A percentile compares a stretch with the other conserved stretches of the same genome.
phyloP scores from a whole-genome alignment of 2,329 filamentous ascomycete genomes.

The Neonectria sp. region DNA sequence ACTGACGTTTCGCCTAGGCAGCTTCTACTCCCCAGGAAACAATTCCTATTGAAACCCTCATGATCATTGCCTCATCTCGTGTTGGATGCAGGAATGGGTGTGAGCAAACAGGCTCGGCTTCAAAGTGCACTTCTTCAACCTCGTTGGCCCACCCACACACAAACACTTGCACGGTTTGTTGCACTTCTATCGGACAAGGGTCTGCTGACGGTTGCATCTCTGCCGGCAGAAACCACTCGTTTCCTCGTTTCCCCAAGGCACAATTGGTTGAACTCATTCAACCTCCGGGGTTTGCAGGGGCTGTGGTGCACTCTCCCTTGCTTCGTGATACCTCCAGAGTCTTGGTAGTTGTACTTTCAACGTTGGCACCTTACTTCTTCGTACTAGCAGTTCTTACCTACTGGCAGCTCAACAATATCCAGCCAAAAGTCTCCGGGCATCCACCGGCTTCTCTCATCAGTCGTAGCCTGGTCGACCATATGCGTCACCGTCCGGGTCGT shows the following conservation, averaged over 20 bases:
- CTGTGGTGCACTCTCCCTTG: not conserved
- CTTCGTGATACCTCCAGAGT: not conserved
- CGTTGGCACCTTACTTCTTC: too few species aligned
- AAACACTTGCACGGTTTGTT: not conserved
- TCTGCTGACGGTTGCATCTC: not conserved
- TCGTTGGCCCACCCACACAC: not conserved
- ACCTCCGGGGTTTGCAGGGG: not conserved
- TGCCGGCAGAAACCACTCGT: not conserved
- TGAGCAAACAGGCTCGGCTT: not conserved
- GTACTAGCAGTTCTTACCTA: too few species aligned
- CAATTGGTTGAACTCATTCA: not conserved
- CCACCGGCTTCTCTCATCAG: not conserved
- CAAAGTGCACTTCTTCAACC: constrained; percentile 1
- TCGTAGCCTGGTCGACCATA: not conserved
- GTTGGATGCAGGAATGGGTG: not conserved
- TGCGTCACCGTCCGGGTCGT: not conserved
- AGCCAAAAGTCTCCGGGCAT: not conserved
- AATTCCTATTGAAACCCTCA: not conserved
- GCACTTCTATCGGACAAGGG: not conserved
- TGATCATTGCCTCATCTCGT: not conserved
- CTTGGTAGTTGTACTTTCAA: too few species aligned
- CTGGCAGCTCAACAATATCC: not conserved
- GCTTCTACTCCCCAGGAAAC: not conserved
- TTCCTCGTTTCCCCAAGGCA: not conserved
- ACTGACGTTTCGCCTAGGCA: not conserved